A percentile compares a stretch with the other conserved stretches of the same genome.
Evolutionary conservation across 164 flowering plant species (phyloP).

Genomic region (Annona squamosa): DNA sequence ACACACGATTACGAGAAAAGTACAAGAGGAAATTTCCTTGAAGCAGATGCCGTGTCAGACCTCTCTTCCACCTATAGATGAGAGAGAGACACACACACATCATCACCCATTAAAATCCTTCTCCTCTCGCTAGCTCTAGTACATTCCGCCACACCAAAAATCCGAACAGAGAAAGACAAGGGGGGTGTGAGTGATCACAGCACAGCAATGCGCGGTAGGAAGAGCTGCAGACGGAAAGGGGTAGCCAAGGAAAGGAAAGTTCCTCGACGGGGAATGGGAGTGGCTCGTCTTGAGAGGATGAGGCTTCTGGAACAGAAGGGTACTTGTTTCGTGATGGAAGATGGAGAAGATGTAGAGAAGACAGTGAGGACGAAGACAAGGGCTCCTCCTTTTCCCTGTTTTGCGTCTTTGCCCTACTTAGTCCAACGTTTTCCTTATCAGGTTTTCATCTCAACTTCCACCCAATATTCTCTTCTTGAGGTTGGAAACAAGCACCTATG

Average conservation of each 20-base stretch:
- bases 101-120: too few relatives aligned
- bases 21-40: not conserved
- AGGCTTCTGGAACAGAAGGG: not conserved
- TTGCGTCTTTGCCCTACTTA: not conserved
- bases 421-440: not conserved
- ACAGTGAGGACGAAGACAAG: not conserved
- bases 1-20: not conserved
- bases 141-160: not conserved
- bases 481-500: not conserved
- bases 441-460: not conserved
- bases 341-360: too few relatives aligned
- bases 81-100: not conserved
- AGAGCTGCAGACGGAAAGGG: not conserved
- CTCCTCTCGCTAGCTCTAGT: too few relatives aligned
- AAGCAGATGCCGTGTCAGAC: not conserved
- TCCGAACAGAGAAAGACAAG: not conserved
- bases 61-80: not conserved
- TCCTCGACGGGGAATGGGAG: constrained; percentile 1
- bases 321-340: not conserved
- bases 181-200: too few relatives aligned
- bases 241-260: not conserved
- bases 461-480: not conserved
- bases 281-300: not conserved
- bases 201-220: not conserved
- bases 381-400: not conserved